A percentile compares a stretch with the other conserved stretches of the same genome.
phyloP scores from a whole-genome alignment of 2,329 filamentous ascomycete species.

The Tolypocladium paradoxum region DNA sequence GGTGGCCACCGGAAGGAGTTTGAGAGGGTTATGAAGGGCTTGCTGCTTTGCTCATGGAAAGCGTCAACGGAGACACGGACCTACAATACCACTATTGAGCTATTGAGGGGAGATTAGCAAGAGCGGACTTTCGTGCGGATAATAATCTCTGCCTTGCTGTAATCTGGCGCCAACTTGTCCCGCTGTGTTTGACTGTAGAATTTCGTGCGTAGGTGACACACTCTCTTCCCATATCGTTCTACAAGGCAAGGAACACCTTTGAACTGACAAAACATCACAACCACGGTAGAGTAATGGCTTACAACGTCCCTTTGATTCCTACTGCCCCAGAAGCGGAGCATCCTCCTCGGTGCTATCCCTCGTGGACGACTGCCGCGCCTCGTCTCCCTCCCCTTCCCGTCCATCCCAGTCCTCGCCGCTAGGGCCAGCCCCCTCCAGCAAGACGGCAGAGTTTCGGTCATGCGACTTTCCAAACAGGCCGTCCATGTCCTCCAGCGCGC shows the following conservation, averaged over 20 bases:
- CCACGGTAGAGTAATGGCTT: neutral
- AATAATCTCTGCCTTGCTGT: neutral
- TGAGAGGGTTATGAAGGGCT: neutral
- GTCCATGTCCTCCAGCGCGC: slow-evolving; percentile 33
- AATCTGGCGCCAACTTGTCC: neutral
- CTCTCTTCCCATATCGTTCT: too few relatives aligned
- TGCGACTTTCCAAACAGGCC: slow-evolving; percentile 21
- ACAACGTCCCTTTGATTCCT: neutral
- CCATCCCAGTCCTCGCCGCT: neutral
- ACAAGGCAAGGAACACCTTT: too few relatives aligned
- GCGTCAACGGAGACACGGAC: neutral
- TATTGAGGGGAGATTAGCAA: neutral
- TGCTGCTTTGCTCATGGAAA: neutral
- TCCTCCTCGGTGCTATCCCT: slow-evolving; percentile 1
- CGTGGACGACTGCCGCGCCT: neutral
- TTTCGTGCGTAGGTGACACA: too few relatives aligned
- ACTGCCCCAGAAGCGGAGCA: slow-evolving; percentile 2
- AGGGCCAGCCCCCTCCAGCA: neutral
- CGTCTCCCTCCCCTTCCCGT: neutral
- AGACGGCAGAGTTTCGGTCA: neutral
- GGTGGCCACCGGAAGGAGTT: neutral
- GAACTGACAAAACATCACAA: neutral
- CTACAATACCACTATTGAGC: neutral
- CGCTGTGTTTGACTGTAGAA: neutral
- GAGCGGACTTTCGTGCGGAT: neutral